phyloP scores from a whole-genome alignment of 805 yeast species.

The Candida schatavii region DNA sequence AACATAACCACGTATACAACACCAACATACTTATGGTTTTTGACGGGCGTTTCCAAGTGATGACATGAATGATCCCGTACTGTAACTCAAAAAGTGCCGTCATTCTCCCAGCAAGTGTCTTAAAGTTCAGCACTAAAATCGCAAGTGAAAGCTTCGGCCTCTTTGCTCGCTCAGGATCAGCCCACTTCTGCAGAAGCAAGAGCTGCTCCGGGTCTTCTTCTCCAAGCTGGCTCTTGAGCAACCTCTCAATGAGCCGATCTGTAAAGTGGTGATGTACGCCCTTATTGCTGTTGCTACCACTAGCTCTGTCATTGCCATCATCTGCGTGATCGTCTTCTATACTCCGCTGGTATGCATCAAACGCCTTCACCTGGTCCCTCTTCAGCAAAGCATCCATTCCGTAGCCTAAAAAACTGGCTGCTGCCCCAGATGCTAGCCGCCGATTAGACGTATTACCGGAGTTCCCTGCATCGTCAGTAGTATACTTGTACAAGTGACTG shows the following conservation, averaged over 20 bases:
- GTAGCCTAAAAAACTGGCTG: constrained; percentile 32
- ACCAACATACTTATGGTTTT: constrained; percentile 61
- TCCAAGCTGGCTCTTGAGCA: constrained; percentile 50
- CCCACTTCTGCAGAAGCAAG: constrained; percentile 37
- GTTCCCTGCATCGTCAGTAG: constrained; percentile 24
- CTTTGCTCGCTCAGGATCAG: constrained; percentile 43
- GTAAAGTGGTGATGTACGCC: constrained; percentile 50
- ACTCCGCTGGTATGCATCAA: constrained; percentile 5
- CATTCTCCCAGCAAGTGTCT: constrained; percentile 53
- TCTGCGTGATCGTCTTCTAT: neutral
- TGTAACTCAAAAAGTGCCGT: constrained; percentile 58
- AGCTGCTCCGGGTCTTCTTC: constrained; percentile 48
- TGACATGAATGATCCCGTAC: constrained; percentile 53
- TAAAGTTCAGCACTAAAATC: constrained; percentile 54
- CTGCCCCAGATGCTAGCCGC: constrained; percentile 37
- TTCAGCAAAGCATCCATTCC: constrained; percentile 21
- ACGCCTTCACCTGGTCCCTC: constrained; percentile 4
- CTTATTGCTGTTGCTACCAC: constrained; percentile 14
- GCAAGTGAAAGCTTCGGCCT: constrained; percentile 58
- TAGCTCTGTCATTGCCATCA: neutral
- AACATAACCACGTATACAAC: constrained; percentile 62
- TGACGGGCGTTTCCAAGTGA: constrained; percentile 76
- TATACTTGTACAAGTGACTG: constrained; percentile 20
- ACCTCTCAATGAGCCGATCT: constrained; percentile 54
- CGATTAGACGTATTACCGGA: constrained; percentile 21